Percentiles rank a stretch among this genome's conserved stretches.
Evolutionary conservation across 164 flowering plant genomes (phyloP).

Genomic region (Piper longum): DNA sequence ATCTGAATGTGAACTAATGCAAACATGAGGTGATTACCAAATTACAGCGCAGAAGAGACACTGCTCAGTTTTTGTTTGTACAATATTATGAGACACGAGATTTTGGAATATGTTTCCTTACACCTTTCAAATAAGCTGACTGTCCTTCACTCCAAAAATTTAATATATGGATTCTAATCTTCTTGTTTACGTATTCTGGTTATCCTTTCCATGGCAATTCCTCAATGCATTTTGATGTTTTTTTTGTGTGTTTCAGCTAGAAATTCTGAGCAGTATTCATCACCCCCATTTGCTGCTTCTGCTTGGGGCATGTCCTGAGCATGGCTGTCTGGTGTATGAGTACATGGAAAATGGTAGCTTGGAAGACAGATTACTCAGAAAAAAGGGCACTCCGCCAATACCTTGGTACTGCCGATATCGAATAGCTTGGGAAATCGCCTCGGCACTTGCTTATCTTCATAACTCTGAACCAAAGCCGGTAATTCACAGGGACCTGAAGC

Average conservation of each 20-base stretch:
- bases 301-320: slow-evolving; percentile 80
- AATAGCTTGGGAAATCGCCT: slow-evolving; percentile 88
- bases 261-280: slow-evolving; percentile 57
- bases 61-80: not conserved
- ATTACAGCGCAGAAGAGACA: not conserved
- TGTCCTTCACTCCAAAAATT: not conserved
- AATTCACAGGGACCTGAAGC: slow-evolving; percentile 86
- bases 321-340: slow-evolving; percentile 81
- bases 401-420: slow-evolving; percentile 72
- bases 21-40: too few relatives aligned
- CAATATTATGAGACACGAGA: not conserved
- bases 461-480: slow-evolving; percentile 61
- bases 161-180: not conserved
- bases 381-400: slow-evolving; percentile 37
- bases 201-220: not conserved
- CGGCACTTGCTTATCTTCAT: slow-evolving; percentile 71
- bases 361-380: slow-evolving; percentile 45
- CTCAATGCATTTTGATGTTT: too few relatives aligned
- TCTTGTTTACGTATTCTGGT: not conserved
- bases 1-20: too few relatives aligned
- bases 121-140: too few relatives aligned
- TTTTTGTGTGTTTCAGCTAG: slow-evolving; percentile 45
- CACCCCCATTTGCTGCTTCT: slow-evolving; percentile 89
- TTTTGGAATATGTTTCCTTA: not conserved
- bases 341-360: slow-evolving; percentile 88